Base-by-base conservation (phyloP, 2,329 filamentous ascomycete genomes). In the Tolypocladium paradoxum region DNA sequence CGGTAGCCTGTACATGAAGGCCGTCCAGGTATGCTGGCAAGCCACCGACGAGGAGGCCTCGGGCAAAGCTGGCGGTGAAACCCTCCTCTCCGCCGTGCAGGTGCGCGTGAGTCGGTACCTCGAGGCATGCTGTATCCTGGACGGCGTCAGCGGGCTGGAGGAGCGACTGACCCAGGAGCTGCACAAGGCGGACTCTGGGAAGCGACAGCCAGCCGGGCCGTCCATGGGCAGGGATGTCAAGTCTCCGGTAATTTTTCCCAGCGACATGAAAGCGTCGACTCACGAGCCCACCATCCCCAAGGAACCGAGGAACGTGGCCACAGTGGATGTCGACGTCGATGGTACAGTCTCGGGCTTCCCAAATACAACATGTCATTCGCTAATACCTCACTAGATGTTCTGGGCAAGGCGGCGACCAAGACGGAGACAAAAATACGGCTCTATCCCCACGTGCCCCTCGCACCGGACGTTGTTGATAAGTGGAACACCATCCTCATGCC, bases 401-500 rank as follows among this genome's bases (percentile, higher is more conserved):
- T 55, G 2, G 37, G 16, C 9, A 60, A 61, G 35, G 59, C 61
- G 22, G 29, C n/a, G n/a, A n/a, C 48, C 31, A 66, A 64, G 43
- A 51, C 61, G 0, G 67, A 68, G 48, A 53, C 66, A 4, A 83
- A 81, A 55, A 69, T 77, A 49, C 77, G 79, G 36, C 72, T 84
- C 3, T 85, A 83, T 57, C 81, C 81, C 0, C 78, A 83, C 51
- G 76, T 83, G 0, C 68, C 76, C 0, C 70, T 85, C 1, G 71
- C 82, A 0, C 75, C 80, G 3, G 80, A 83, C 12, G 74, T 83
- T 2, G 72, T 90, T 2, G 82, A 88, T 36, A 79, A 83, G 56
- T 92, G 87, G 87, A 85, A 90, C 60, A 75, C 74, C 2, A 77
- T 77, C 3, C 70, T 90, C 53, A 87, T 89, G 73, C 84, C 85